Conservation (phyloP, 768 basidiomycete species). For the Boletellus sp. region DNA sequence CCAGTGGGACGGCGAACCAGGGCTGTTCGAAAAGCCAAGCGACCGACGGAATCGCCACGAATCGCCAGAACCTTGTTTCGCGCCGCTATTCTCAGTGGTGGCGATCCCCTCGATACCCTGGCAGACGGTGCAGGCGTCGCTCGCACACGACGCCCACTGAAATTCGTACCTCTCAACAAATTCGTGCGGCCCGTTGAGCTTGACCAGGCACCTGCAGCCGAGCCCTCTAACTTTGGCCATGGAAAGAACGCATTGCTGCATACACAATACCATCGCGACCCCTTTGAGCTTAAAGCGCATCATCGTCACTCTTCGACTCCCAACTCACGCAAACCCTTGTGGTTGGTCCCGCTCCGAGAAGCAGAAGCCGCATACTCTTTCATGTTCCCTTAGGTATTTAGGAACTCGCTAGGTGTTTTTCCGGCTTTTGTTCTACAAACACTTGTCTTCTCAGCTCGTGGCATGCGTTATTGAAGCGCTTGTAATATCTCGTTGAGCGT, state of each 20-base stretch:
- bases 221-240: neutral
- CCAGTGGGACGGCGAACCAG: neutral
- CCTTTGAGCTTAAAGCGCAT: neutral
- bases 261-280: neutral
- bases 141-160: slow-evolving; percentile 21
- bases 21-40: neutral
- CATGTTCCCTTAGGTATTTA: slow-evolving; percentile 25
- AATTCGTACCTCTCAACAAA: slow-evolving; percentile 27
- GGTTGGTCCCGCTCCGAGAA: slow-evolving; percentile 24
- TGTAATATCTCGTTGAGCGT: neutral
- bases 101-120: slow-evolving; percentile 20
- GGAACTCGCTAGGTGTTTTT: neutral
- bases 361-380: slow-evolving; percentile 26
- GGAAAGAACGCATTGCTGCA: neutral
- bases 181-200: slow-evolving; percentile 2
- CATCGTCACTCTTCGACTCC: neutral
- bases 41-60: neutral
- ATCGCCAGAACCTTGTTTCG: slow-evolving; percentile 19
- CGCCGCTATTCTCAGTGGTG: slow-evolving; percentile 26
- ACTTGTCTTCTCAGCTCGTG: slow-evolving; percentile 2
- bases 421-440: slow-evolving; percentile 4
- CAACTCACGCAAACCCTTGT: slow-evolving; percentile 16
- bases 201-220: neutral
- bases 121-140: slow-evolving; percentile 8
- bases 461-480: neutral